Evolutionary conservation across 176 grass and related monocot species (phyloP).

Genomic region (Carex littledalei): DNA sequence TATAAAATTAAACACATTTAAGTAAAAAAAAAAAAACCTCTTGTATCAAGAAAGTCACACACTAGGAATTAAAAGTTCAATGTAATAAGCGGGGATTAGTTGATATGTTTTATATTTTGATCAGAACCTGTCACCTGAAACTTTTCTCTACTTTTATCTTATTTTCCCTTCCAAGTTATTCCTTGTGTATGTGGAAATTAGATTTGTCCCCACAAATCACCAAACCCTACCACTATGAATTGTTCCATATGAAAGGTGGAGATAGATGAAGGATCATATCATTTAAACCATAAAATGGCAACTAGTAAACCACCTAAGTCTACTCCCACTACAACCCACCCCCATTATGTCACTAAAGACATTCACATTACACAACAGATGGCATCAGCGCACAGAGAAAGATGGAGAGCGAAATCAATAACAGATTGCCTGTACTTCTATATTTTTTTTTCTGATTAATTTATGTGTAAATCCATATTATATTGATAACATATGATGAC

Average conservation of each 20-base stretch:
- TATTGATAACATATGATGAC: not conserved
- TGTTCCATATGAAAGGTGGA: not conserved
- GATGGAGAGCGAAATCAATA: not conserved
- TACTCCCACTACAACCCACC: constrained; percentile 13
- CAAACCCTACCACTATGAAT: not conserved
- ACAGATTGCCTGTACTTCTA: not conserved
- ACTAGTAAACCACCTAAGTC: not conserved
- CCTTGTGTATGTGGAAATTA: not conserved
- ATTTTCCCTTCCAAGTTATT: not conserved
- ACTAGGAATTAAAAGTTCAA: too few relatives aligned
- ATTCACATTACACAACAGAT: not conserved
- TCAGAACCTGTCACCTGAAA: not conserved
- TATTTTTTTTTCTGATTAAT: not conserved
- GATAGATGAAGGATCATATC: not conserved
- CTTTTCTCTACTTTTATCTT: not conserved
- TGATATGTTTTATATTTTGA: not conserved
- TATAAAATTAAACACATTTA: not conserved
- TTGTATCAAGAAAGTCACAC: not conserved
- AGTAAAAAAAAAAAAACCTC: not conserved
- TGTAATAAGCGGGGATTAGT: not conserved
- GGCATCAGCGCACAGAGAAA: not conserved
- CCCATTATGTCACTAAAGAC: not conserved
- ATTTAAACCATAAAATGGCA: not conserved
- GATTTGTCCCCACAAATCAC: not conserved
- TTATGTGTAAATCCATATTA: not conserved